These are phyloP conservation scores for Metarhizium brunneum DNA, from an alignment of 2,329 filamentous ascomycete genomes.

Conservation along the genomic window DNA sequence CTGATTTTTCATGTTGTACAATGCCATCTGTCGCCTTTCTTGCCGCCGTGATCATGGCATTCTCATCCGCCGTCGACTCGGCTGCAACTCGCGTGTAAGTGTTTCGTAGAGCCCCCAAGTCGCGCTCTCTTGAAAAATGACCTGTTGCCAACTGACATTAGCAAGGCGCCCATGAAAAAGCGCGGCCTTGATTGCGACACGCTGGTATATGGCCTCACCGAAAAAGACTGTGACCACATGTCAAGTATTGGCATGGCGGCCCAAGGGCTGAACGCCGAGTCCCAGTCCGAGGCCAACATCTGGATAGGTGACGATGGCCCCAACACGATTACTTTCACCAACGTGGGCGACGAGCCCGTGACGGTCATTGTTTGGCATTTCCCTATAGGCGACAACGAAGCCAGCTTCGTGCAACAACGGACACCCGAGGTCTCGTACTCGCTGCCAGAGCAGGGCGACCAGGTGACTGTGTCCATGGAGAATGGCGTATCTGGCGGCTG, in stretches of 20 bases:
- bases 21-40: too few species aligned
- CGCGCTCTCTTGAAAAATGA: too few species aligned
- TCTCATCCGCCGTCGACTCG: too few species aligned
- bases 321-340: slow-evolving; percentile 20
- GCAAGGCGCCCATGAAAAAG: background rate
- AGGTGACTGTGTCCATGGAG: slow-evolving; percentile 26
- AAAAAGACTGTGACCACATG: background rate
- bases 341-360: slow-evolving; percentile 14
- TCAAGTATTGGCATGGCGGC: background rate
- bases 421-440: slow-evolving; percentile 26
- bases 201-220: background rate
- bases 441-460: slow-evolving; percentile 22
- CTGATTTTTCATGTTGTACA: too few species aligned
- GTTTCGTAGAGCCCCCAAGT: too few species aligned
- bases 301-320: slow-evolving; percentile 20
- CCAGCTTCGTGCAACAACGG: slow-evolving; percentile 19
- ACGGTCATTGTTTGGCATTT: slow-evolving; percentile 14
- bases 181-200: background rate
- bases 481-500: slow-evolving; percentile 29
- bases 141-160: background rate
- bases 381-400: slow-evolving; percentile 10
- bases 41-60: too few species aligned
- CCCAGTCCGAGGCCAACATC: slow-evolving; percentile 8
- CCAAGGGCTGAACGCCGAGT: background rate
- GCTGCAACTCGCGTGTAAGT: background rate